phyloP scores from a whole-genome alignment of 768 basidiomycete species.

The Rhodotorula sphaerocarpa region DNA sequence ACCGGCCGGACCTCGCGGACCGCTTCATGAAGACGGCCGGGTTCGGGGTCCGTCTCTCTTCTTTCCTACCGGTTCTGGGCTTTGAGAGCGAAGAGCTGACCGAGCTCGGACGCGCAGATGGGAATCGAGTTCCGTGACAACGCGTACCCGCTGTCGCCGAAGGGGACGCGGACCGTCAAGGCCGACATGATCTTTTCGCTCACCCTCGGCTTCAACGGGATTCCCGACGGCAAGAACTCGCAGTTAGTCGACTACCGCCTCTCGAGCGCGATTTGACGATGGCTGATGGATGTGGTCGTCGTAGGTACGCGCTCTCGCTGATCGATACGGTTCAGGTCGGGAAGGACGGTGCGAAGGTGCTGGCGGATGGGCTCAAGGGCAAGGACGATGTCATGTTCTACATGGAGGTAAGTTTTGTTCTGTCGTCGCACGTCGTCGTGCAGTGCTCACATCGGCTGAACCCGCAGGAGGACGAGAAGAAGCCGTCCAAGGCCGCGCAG shows the following conservation, averaged over 20 bases:
- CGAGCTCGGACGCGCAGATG: slow-evolving; percentile 51
- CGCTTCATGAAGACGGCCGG: slow-evolving; percentile 82
- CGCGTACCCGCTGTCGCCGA: slow-evolving; percentile 68
- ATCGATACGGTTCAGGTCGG: slow-evolving; percentile 80
- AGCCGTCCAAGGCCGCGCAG: slow-evolving; percentile 46
- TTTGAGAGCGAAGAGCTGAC: background rate
- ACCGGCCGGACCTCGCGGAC: slow-evolving; percentile 72
- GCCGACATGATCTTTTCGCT: slow-evolving; percentile 80
- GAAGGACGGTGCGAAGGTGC: slow-evolving; percentile 47
- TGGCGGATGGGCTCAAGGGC: slow-evolving; percentile 71
- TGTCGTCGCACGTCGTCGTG: too few species aligned
- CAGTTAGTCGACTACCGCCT: slow-evolving; percentile 51
- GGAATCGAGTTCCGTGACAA: slow-evolving; percentile 93
- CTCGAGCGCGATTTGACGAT: background rate
- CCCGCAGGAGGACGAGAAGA: slow-evolving; percentile 53
- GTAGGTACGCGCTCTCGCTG: slow-evolving; percentile 76
- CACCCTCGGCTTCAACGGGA: slow-evolving; percentile 71
- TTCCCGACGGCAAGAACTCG: slow-evolving; percentile 61
- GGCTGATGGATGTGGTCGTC: background rate
- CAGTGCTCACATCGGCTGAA: background rate
- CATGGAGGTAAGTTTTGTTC: slow-evolving; percentile 38
- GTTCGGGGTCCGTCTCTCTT: slow-evolving; percentile 50
- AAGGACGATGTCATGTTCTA: slow-evolving; percentile 84
- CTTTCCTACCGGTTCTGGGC: too few species aligned
- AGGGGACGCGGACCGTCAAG: slow-evolving; percentile 63